Base-by-base conservation (phyloP, 2,329 filamentous ascomycete species). In the Beauveria scarabaeidicola region DNA sequence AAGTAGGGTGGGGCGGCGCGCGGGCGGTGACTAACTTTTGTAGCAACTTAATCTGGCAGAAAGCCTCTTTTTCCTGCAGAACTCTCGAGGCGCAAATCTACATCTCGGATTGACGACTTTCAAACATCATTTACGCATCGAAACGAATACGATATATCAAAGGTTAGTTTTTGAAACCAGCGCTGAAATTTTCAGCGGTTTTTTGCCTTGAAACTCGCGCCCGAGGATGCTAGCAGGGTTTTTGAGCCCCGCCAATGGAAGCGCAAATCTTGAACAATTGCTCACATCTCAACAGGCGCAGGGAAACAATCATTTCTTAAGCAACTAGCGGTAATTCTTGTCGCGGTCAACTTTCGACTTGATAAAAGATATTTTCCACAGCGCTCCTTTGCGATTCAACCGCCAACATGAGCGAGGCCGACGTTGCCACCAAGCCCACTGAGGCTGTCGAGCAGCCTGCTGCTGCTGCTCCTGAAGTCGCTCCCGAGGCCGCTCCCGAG, bases 391-490 rank as follows among this genome's bases (percentile, higher is more conserved):
- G 43, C 44, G 32, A 57, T 38, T 40, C 25, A 47, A 52, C n/a
- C 13, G 27, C n/a, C 57, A 29, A 52, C 9, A 61, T 61, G 60
- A 61, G 60, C 60, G 60, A 61, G 36, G 55, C 56, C 38, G 60
- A 61, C 43, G 51, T 44, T 29, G 38, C 60, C 13, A 46, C 38
- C 51, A 58, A 61, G 60, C 55, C 65, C 65, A 38, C 80, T 78
- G 29, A 85, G 74, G 61, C 79, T 79, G 67, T 85, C 80, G 13
- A 79, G 77, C 32, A 83, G 75, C 0, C 81, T 82, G 2, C 82
- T 83, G 53, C 87, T 79, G 62, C 80, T 78, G 29, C 27, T 82
- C 75, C 66, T 40, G 65, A 66, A 52, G 59, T 64, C 23, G 67
- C 65, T 54, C 60, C 66, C 25, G 64, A 67, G 54, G 40, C 65